phyloP scores from a whole-genome alignment of 2,329 filamentous ascomycete genomes.

The Trichoderma semiorbis region DNA sequence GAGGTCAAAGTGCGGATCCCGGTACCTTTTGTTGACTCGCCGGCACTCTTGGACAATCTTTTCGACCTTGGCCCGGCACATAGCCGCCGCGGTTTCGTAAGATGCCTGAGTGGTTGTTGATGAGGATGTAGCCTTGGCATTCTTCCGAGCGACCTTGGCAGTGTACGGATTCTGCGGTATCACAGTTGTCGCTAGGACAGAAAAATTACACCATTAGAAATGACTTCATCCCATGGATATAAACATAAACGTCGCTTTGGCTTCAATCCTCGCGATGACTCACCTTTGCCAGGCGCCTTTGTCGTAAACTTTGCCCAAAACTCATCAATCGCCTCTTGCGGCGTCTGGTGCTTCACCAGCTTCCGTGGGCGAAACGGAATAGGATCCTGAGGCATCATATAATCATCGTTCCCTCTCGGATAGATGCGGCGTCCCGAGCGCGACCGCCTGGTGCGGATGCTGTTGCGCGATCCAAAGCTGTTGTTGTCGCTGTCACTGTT shows the following conservation, averaged over 20 bases:
- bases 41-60: slow-evolving; percentile 65
- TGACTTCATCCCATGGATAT: too few relatives aligned
- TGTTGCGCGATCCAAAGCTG: slow-evolving; percentile 1
- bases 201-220: background rate
- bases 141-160: slow-evolving; percentile 55
- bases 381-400: background rate
- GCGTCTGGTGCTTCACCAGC: slow-evolving; percentile 49
- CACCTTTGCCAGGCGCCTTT: slow-evolving; percentile 67
- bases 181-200: slow-evolving; percentile 57
- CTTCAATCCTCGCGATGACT: background rate
- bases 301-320: slow-evolving; percentile 72
- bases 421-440: background rate
- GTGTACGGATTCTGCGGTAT: slow-evolving; percentile 66
- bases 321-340: slow-evolving; percentile 65
- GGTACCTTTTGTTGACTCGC: slow-evolving; percentile 79
- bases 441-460: background rate
- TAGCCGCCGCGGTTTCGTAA: slow-evolving; percentile 67
- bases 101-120: slow-evolving; percentile 60
- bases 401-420: background rate
- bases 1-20: slow-evolving; percentile 83
- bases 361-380: background rate
- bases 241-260: background rate
- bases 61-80: slow-evolving; percentile 63
- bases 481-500: slow-evolving; percentile 9
- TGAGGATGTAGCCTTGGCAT: slow-evolving; percentile 48